These are phyloP conservation scores for Geoglossum cookeanum DNA, from an alignment of 2,329 filamentous ascomycete species.

Conservation along the genomic window DNA sequence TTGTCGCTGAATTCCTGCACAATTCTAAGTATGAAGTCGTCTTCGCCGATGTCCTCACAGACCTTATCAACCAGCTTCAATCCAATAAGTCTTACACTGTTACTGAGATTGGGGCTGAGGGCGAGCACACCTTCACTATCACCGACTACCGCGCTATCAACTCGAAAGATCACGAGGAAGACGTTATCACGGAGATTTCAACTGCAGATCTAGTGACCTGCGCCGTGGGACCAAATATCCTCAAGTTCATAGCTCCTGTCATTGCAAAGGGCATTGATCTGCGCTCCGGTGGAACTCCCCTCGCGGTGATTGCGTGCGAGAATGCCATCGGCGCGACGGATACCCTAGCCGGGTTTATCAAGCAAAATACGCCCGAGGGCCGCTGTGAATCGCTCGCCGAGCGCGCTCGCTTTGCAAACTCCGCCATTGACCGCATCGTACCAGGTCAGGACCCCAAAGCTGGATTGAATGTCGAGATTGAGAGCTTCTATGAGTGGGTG, in stretches of 20 bases:
- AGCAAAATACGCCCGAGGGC: constrained; percentile 49
- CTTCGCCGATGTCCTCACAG: constrained; percentile 85
- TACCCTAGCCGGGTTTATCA: constrained; percentile 66
- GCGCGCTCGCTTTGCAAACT: constrained; percentile 86
- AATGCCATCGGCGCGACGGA: constrained; percentile 93
- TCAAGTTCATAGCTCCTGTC: constrained; percentile 88
- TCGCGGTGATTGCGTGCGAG: constrained; percentile 93
- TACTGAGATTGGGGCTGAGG: constrained; percentile 76
- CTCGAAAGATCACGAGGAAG: constrained; percentile 65
- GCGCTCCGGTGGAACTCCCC: constrained; percentile 43
- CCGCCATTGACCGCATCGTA: constrained; percentile 94
- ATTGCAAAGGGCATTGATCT: constrained; percentile 86
- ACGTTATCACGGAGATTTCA: constrained; percentile 68
- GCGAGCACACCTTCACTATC: constrained; percentile 63
- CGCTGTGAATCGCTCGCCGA: constrained; percentile 48
- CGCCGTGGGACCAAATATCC: constrained; percentile 87
- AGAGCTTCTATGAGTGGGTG: constrained; percentile 99
- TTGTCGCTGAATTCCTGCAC: constrained; percentile 81
- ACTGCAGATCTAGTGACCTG: constrained; percentile 86
- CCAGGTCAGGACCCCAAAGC: constrained; percentile 66
- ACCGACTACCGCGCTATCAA: constrained; percentile 96
- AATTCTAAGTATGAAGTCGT: constrained; percentile 90
- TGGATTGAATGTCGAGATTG: constrained; percentile 80
- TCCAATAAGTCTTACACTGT: constrained; percentile 63
- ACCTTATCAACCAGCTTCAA: constrained; percentile 64